Conservation (phyloP, 805 yeast species). For the Saccharomycopsis guyanensis region DNA sequence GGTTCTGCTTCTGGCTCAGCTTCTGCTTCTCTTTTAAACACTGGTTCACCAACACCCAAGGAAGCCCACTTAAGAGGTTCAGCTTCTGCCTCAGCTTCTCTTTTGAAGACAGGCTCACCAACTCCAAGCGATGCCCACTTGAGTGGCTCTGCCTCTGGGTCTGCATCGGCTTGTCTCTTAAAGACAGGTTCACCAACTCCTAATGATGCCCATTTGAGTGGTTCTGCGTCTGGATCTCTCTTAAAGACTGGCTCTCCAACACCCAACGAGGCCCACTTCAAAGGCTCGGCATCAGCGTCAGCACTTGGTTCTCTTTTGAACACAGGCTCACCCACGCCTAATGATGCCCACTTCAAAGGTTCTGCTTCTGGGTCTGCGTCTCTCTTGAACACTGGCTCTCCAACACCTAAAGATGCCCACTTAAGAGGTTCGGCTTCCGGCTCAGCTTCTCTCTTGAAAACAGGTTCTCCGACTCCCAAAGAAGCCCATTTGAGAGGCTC, state of each 20-base stretch:
- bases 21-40: constrained; percentile 17
- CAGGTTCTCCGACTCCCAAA: constrained; percentile 10
- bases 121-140: constrained; percentile 5
- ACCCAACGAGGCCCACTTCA: constrained; percentile 7
- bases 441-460: constrained; percentile 15
- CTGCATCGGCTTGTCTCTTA: neutral
- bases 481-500: constrained; percentile 7
- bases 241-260: constrained; percentile 13
- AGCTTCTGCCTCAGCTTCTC: constrained; percentile 17
- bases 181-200: constrained; percentile 11
- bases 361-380: constrained; percentile 5
- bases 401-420: neutral
- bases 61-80: constrained; percentile 7
- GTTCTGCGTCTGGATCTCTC: constrained; percentile 4
- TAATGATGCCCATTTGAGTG: constrained; percentile 4
- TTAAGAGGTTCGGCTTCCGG: neutral
- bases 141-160: constrained; percentile 3
- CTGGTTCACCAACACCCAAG: constrained; percentile 11
- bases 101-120: constrained; percentile 14
- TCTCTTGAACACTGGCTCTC: neutral
- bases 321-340: constrained; percentile 13
- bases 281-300: constrained; percentile 3
- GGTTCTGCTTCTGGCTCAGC: constrained; percentile 6
- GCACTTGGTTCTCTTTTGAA: constrained; percentile 16
- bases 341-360: constrained; percentile 6